phyloP scores from a whole-genome alignment of 1,284 basidiomycete genomes.

The Salmacisia buchloeana region DNA sequence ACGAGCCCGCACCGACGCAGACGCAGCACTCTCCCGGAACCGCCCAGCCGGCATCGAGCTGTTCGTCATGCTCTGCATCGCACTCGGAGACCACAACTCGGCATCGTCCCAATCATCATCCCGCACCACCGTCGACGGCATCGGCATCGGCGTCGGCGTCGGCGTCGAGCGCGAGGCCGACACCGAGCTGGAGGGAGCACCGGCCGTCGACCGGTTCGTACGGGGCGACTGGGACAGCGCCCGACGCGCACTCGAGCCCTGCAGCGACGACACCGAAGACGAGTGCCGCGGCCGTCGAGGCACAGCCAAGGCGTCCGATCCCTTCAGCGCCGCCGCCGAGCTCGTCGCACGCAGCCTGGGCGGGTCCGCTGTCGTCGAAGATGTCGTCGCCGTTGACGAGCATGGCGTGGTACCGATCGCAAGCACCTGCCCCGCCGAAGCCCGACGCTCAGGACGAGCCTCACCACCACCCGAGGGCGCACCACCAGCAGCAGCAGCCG shows the following conservation, averaged over 20 bases:
- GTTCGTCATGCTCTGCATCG: neutral
- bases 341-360: neutral
- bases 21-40: neutral
- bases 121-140: neutral
- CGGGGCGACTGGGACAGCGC: neutral
- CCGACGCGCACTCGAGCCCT: neutral
- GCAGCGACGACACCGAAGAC: neutral
- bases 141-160: too few relatives aligned
- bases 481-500: neutral
- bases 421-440: neutral
- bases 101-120: constrained; percentile 10
- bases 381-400: neutral
- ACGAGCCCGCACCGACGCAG: neutral
- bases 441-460: too few relatives aligned
- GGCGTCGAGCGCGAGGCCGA: too few relatives aligned
- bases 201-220: constrained; percentile 8
- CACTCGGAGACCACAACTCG: constrained; percentile 17
- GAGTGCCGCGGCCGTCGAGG: neutral
- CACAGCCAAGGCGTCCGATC: neutral
- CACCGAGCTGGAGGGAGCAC: too few relatives aligned
- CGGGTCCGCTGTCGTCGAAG: too few relatives aligned
- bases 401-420: neutral
- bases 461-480: too few relatives aligned
- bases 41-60: neutral
- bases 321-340: neutral